Percentiles rank a stretch among this genome's conserved stretches.
Conservation (phyloP, 225 moss, liverwort and hornwort genomes). For the Sphagnum tenellum region DNA sequence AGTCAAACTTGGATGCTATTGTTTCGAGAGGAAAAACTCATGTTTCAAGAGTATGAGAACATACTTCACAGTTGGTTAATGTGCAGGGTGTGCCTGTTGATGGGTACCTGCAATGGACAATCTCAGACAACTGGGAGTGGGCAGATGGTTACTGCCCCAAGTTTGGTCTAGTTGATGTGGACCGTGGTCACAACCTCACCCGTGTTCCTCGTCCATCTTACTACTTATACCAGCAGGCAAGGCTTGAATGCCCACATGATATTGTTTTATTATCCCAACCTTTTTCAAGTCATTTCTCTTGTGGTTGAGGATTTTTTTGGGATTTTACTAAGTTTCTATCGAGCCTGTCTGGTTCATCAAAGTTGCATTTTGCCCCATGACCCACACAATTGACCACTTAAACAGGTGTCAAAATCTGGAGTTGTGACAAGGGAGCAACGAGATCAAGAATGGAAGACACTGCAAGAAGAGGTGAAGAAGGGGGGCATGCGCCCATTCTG, state of each 20-base stretch:
- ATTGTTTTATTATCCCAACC: too few species aligned
- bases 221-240: slow-evolving; percentile 73
- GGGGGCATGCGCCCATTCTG: slow-evolving; percentile 77
- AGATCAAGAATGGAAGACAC: slow-evolving; percentile 53
- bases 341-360: too few species aligned
- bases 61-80: neutral
- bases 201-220: slow-evolving; percentile 75
- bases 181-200: slow-evolving; percentile 49
- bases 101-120: slow-evolving; percentile 90
- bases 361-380: too few species aligned
- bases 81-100: slow-evolving; percentile 80
- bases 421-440: slow-evolving; percentile 46
- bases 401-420: slow-evolving; percentile 52
- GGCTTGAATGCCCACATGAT: neutral
- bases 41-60: too few species aligned
- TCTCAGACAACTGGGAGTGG: slow-evolving; percentile 99
- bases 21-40: neutral
- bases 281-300: too few species aligned
- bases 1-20: too few species aligned
- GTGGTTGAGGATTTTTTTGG: too few species aligned
- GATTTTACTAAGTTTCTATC: too few species aligned
- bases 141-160: slow-evolving; percentile 98
- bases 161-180: slow-evolving; percentile 78
- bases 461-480: slow-evolving; percentile 55
- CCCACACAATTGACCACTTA: neutral